Conservation (phyloP, 176 grass and related monocot species). For the Paspalum notatum region DNA sequence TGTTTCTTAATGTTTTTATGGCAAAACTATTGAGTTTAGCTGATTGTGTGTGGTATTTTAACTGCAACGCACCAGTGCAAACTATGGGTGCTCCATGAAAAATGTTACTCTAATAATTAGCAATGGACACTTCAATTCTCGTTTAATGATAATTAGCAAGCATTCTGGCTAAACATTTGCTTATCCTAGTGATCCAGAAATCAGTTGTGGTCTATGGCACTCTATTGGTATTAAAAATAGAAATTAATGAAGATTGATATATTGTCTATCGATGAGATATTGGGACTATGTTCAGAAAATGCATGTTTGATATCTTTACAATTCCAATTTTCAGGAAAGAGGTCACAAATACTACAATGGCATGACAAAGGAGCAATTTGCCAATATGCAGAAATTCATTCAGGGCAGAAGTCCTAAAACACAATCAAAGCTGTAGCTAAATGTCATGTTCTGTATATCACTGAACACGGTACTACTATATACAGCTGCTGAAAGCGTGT, state of each 20-base stretch:
- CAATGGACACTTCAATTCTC: background rate
- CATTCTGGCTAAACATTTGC: background rate
- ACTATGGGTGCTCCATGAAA: background rate
- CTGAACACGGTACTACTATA: background rate
- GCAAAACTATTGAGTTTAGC: background rate
- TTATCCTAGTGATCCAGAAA: background rate
- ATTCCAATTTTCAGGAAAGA: constrained; percentile 70
- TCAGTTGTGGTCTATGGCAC: background rate
- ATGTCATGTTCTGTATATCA: background rate
- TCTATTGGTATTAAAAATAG: constrained; percentile 15
- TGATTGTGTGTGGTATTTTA: background rate
- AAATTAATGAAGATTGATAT: background rate
- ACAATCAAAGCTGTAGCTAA: constrained; percentile 69
- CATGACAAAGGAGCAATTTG: constrained; percentile 97
- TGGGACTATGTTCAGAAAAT: constrained; percentile 16
- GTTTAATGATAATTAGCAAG: background rate
- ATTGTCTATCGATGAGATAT: background rate
- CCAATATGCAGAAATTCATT: constrained; percentile 88
- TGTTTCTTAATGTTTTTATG: background rate
- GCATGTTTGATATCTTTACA: constrained; percentile 20
- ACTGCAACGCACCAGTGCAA: background rate
- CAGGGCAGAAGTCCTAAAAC: constrained; percentile 61
- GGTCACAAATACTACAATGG: constrained; percentile 74
- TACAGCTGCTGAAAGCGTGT: constrained; percentile 1
- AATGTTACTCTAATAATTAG: background rate